Conservation (phyloP, 805 yeast genomes). For the Suhomyces prunicola region DNA sequence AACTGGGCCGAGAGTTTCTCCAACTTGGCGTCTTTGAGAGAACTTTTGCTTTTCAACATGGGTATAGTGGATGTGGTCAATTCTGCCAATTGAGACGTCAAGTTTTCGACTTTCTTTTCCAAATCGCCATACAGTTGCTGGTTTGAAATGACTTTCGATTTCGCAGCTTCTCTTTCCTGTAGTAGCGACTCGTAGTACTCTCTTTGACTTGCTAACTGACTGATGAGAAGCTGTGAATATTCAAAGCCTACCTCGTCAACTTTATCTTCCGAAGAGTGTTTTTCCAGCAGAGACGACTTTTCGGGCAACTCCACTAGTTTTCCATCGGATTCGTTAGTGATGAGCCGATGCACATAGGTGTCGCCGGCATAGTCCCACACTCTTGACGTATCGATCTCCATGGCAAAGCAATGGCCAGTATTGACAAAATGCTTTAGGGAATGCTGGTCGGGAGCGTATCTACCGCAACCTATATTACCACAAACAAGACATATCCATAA, state of each 20-base stretch:
- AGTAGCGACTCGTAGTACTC: conserved; percentile 66
- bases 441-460: conserved; percentile 77
- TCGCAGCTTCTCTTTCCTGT: conserved; percentile 18
- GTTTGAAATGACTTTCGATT: conserved; percentile 19
- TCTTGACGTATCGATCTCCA: conserved; percentile 80
- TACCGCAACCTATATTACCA: conserved; percentile 89
- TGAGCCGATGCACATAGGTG: conserved; percentile 79
- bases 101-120: conserved; percentile 28
- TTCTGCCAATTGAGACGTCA: conserved; percentile 19
- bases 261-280: conserved; percentile 22
- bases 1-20: conserved; percentile 29
- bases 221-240: conserved; percentile 71
- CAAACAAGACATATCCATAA: conserved; percentile 89
- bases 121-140: conserved; percentile 16
- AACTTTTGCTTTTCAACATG: conserved; percentile 29
- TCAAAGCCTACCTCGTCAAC: conserved; percentile 67
- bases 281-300: conserved; percentile 15
- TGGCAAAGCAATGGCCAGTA: conserved; percentile 85
- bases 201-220: conserved; percentile 83
- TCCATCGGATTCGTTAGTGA: conserved; percentile 85
- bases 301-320: conserved; percentile 74
- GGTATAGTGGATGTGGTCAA: conserved; percentile 30
- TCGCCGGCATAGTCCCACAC: conserved; percentile 97
- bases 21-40: conserved; percentile 27
- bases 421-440: conserved; percentile 76